phyloP scores from a whole-genome alignment of 2,329 filamentous ascomycete genomes.

The Alternaria sp. region DNA sequence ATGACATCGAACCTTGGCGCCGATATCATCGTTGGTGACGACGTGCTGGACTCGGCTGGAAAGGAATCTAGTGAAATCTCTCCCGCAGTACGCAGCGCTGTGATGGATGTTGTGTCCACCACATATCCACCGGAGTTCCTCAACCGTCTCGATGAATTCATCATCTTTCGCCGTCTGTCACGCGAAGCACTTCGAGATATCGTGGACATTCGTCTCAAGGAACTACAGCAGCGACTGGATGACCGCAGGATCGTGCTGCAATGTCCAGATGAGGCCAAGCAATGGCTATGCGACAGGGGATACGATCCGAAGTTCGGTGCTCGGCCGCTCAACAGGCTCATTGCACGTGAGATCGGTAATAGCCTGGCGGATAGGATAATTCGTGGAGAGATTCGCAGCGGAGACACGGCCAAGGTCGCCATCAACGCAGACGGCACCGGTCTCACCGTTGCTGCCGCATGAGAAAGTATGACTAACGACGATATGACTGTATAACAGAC shows the following conservation, averaged over 20 bases:
- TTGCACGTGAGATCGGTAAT: conserved; percentile 89
- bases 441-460: conserved; percentile 29
- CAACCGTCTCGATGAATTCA: conserved; percentile 96
- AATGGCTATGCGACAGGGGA: conserved; percentile 87
- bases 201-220: conserved; percentile 86
- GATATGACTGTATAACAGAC: conserved; percentile 29
- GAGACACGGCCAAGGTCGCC: conserved; percentile 73
- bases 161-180: conserved; percentile 89
- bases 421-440: conserved; percentile 62
- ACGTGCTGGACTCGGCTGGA: conserved; percentile 68
- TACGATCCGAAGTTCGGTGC: conserved; percentile 94
- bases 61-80: conserved; percentile 68
- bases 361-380: conserved; percentile 91
- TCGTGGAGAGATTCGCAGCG: conserved; percentile 76
- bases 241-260: conserved; percentile 81
- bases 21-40: conserved; percentile 81
- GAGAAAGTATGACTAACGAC: conserved; percentile 21
- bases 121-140: conserved; percentile 90
- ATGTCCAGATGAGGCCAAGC: conserved; percentile 73
- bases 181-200: conserved; percentile 82
- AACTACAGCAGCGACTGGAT: conserved; percentile 81
- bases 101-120: conserved; percentile 84
- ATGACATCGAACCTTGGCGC: conserved; percentile 95
- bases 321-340: conserved; percentile 86
- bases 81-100: conserved; percentile 73